phyloP scores from a whole-genome alignment of 345 rosid species.

The Salix arbutifolia region DNA sequence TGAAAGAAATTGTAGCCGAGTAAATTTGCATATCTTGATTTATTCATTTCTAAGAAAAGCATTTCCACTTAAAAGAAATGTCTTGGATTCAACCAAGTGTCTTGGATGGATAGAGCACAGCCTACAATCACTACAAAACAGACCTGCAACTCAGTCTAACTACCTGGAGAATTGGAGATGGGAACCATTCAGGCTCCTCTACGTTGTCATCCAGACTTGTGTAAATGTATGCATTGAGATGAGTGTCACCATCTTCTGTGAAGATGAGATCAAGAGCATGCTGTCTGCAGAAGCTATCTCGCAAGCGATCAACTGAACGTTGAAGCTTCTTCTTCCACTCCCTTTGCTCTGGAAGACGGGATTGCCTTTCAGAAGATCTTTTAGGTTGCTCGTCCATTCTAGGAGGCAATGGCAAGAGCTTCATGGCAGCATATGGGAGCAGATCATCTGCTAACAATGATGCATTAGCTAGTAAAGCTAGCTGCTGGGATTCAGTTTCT shows the following conservation, averaged over 20 bases:
- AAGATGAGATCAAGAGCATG: slow-evolving; percentile 88
- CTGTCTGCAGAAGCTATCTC: slow-evolving; percentile 91
- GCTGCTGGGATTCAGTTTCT: slow-evolving; percentile 75
- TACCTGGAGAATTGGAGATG: slow-evolving; percentile 74
- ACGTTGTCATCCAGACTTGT: slow-evolving; percentile 49
- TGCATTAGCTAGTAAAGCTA: slow-evolving; percentile 82
- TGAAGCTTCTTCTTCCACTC: slow-evolving; percentile 86
- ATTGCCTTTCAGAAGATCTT: slow-evolving; percentile 57
- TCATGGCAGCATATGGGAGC: slow-evolving; percentile 76
- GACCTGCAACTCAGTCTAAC: background rate
- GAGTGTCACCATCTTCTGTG: slow-evolving; percentile 72
- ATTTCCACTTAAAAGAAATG: background rate
- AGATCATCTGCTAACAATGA: slow-evolving; percentile 78
- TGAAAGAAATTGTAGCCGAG: slow-evolving; percentile 18
- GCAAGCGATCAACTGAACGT: slow-evolving; percentile 63
- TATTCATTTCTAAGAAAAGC: background rate
- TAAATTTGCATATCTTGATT: background rate
- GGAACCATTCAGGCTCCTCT: slow-evolving; percentile 86
- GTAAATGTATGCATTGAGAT: slow-evolving; percentile 56
- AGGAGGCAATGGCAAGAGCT: slow-evolving; percentile 44
- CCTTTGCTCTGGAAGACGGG: slow-evolving; percentile 69
- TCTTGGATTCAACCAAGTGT: background rate
- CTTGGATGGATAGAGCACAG: background rate
- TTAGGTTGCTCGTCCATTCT: slow-evolving; percentile 47
- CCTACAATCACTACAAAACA: background rate